These are phyloP conservation scores for Lactarius tabidus DNA, from an alignment of 768 basidiomycete species.

Conservation along the genomic window DNA sequence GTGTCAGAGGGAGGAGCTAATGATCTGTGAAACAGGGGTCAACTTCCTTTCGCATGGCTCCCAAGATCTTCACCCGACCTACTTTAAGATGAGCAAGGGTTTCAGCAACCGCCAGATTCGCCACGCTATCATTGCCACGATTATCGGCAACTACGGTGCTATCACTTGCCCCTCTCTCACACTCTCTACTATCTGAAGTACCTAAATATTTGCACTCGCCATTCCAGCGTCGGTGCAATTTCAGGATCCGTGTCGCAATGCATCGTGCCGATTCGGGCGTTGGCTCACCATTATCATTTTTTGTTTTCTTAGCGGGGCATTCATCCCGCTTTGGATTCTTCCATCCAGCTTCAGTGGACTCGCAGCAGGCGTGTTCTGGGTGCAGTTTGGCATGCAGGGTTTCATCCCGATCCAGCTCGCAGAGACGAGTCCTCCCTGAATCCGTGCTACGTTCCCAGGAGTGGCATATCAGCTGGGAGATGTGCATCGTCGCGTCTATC, in stretches of 20 bases:
- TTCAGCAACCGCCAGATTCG: constrained; percentile 34
- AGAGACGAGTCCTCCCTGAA: constrained; percentile 46
- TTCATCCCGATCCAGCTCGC: constrained; percentile 41
- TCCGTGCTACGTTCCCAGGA: constrained; percentile 46
- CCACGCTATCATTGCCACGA: constrained; percentile 41
- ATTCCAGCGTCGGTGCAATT: constrained; percentile 35
- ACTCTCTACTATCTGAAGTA: neutral
- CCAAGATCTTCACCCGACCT: constrained; percentile 42
- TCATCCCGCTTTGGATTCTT: constrained; percentile 43
- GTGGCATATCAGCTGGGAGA: constrained; percentile 44
- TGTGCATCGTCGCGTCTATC: constrained; percentile 16
- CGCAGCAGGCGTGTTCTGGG: constrained; percentile 44
- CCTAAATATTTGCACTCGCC: constrained; percentile 20
- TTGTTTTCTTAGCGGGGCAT: constrained; percentile 33
- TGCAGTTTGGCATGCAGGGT: constrained; percentile 45
- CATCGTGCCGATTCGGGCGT: too few relatives aligned
- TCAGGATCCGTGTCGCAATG: constrained; percentile 41
- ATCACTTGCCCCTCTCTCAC: constrained; percentile 26
- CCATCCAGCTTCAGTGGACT: constrained; percentile 40
- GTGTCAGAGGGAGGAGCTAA: constrained; percentile 1
- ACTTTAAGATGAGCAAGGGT: constrained; percentile 34
- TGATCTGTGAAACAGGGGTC: constrained; percentile 34
- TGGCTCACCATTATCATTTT: constrained; percentile 41
- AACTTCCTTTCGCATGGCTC: constrained; percentile 53
- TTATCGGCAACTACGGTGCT: constrained; percentile 38